Evolutionary conservation across 2,329 filamentous ascomycete genomes (phyloP).

Genomic region (Microdochium paspali): DNA sequence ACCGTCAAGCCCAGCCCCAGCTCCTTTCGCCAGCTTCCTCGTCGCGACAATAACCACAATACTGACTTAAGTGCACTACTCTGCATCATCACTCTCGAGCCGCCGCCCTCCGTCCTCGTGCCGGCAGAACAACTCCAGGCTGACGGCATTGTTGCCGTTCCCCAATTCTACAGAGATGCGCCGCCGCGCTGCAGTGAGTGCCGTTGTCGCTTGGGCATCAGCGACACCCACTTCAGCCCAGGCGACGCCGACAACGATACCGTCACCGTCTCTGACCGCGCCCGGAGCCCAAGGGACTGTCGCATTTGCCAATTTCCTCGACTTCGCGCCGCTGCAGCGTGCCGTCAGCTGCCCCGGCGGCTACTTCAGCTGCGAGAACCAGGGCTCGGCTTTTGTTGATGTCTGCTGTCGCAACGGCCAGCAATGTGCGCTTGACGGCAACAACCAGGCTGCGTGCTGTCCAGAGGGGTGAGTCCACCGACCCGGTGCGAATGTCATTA

Average conservation of each 20-base stretch:
- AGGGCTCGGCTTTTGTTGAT: conserved; percentile 34
- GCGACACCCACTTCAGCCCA: not conserved
- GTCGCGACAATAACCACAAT: too few relatives aligned
- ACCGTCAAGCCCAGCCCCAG: too few relatives aligned
- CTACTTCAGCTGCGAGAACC: conserved; percentile 39
- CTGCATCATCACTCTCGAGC: too few relatives aligned
- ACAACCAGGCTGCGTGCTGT: conserved; percentile 42
- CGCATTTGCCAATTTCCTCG: conserved; percentile 10
- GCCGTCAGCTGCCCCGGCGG: conserved; percentile 32
- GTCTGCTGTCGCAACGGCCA: conserved; percentile 44
- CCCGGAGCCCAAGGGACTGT: conserved; percentile 13
- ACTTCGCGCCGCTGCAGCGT: conserved; percentile 15
- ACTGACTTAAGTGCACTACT: too few relatives aligned
- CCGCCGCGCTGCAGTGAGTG: not conserved
- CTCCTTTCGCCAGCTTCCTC: too few relatives aligned
- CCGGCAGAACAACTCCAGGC: not conserved
- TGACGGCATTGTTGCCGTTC: not conserved
- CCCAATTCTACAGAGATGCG: not conserved
- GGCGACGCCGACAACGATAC: not conserved
- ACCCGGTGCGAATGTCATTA: too few relatives aligned
- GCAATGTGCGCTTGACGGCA: conserved; percentile 37
- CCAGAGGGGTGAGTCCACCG: conserved; percentile 33
- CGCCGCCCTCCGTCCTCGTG: too few relatives aligned
- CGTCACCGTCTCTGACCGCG: conserved; percentile 3
- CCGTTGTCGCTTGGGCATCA: not conserved